Base-by-base conservation (phyloP, 2,329 filamentous ascomycete genomes). In the Phoma herbarum region DNA sequence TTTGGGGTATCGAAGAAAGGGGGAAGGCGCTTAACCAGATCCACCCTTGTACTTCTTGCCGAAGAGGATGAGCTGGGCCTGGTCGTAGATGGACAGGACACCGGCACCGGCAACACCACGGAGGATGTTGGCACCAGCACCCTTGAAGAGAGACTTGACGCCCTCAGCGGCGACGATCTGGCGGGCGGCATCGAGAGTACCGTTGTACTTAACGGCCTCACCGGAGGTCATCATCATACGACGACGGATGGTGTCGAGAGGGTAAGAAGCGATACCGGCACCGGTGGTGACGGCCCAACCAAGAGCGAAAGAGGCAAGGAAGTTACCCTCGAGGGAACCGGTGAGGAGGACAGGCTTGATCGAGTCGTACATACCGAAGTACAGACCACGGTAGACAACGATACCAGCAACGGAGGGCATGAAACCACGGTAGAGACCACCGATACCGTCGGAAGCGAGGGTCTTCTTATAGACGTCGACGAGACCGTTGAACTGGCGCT, bases 291-390 rank as follows among this genome's bases (percentile, higher is more conserved):
- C 95, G 84, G 87, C 86, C 95, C 95, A 99, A 81, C 95, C 95
- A 84, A 99, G 95, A 80, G 88, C 79, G 93, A 99, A 99, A 74
- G 95, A 99, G 82, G 95, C 95, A 79, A 99, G 86, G 93, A 99
- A 99, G 92, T 94, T 97, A 86, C 93, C 93, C 85, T 93, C 88
- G 77, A 99, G 92, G 82, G 81, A 67, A 81, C 95, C 95, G 81
- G 90, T 88, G 72, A 99, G 92, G 84, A 98, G 83, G 79, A 98
- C 92, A 76, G 95, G 95, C 93, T 99, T 99, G 88, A 99, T 90
- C 76, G 95, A 99, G 87, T 99, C 95, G 93, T 99, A 99, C 91
- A 99, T 91, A 82, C 95, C 95, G 91, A 99, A 99, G 93, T 99
- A 99, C 78, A 99, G 93, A 97, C 95, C 95, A 92, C 95, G 95